Evolutionary conservation across 2,329 filamentous ascomycete species (phyloP), one percentile per base, ranked within the genome.

Genomic region (Monosporascus ibericus): DNA sequence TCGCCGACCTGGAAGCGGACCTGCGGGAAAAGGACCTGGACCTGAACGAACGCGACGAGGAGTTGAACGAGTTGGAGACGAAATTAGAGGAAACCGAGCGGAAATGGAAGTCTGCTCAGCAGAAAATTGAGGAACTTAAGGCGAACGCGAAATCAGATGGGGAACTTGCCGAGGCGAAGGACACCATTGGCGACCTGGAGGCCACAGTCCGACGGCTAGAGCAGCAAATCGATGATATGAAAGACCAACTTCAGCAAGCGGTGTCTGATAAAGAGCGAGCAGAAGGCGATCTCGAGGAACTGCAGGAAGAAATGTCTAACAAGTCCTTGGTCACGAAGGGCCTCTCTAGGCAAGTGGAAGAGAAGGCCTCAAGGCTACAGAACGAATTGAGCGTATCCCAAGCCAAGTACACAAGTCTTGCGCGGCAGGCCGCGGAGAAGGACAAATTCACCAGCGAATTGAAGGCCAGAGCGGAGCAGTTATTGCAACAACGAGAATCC

Each of bases 321-420:
- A 91, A 90, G 61, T 92, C 88, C 0, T 79, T 90, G 38, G 82
- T 83, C 50, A 88, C 86, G 14, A 90, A 88, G 64, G 87, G 86
- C 2, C 75, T 90, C 8, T 88, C 83, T 49, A 81, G 87, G 34
- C 87, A 92, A 68, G 78, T 90, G 18, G 87, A 92, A 62, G 86
- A 89, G 59, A 89, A 84, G 67, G 72, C 83, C 8, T 72, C 75
- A 49, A 82, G 82, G 34, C 71, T 92, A 9, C 86, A 91, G 59
- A 73, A 80, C 46, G 86, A 91, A 52, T 70, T 90, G 6, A 80
- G 82, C 52, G 71, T 71, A 54, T 72, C 76, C 18, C 71, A 75
- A 20, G 68, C 75, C 20, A 78, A 78, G 49, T 76, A 75, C 49
- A 70, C 72, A 15, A 67, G 69, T n/a, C 67, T 86, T 2, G 76